Evolutionary conservation across 495 filamentous ascomycete species (phyloP).

Genomic region (Penicillium arizonense): DNA sequence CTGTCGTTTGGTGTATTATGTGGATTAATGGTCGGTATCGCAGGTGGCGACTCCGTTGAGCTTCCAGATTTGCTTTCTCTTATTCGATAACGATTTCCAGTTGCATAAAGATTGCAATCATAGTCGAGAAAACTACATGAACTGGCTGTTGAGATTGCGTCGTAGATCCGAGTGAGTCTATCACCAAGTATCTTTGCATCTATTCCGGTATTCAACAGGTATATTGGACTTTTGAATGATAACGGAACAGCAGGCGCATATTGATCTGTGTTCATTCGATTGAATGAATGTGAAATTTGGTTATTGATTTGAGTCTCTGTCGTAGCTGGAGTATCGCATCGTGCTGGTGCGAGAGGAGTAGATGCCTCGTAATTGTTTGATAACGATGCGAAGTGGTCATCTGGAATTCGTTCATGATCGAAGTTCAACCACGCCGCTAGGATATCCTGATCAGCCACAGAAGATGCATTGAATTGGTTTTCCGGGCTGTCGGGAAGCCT

Average conservation of each 20-base stretch:
- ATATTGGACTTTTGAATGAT: conserved; percentile 18
- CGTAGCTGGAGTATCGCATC: neutral
- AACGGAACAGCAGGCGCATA: neutral
- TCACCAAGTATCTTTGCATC: conserved; percentile 18
- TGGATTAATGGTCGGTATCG: neutral
- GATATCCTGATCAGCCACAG: neutral
- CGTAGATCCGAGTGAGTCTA: conserved; percentile 16
- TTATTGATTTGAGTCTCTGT: neutral
- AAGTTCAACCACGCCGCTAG: conserved; percentile 13
- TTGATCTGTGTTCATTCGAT: neutral
- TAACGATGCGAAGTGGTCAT: neutral
- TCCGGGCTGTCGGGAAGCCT: neutral
- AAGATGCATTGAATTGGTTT: neutral
- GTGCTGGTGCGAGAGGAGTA: neutral
- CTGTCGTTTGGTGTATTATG: neutral
- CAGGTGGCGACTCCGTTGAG: neutral
- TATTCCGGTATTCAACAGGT: conserved; percentile 23
- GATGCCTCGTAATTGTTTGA: neutral
- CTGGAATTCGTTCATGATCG: conserved; percentile 2
- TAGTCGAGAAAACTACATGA: conserved; percentile 22
- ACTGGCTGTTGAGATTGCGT: conserved; percentile 20
- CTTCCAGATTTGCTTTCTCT: conserved; percentile 7
- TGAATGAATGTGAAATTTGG: neutral
- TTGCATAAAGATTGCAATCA: conserved; percentile 20
- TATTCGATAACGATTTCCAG: conserved; percentile 15